Evolutionary conservation across 1,139 yeast genomes (phyloP).

Genomic region (Fermentozyma sake): DNA sequence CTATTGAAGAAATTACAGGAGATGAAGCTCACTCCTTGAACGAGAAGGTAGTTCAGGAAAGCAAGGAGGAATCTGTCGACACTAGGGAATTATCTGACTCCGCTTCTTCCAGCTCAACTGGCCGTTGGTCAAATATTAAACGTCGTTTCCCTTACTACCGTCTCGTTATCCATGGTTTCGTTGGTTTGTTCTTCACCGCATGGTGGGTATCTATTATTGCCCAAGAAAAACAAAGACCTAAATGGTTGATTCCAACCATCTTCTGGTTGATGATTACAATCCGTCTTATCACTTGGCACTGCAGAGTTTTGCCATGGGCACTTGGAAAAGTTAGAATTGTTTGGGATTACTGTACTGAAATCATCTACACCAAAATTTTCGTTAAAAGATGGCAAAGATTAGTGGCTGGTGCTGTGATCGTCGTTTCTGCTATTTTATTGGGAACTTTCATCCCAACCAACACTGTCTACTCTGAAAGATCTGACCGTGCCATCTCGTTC

Average conservation of each 20-base stretch:
- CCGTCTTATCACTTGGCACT: conserved; percentile 52
- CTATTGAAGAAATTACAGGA: too few species aligned
- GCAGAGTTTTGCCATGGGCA: conserved; percentile 34
- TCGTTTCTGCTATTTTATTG: conserved; percentile 45
- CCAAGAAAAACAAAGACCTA: conserved; percentile 48
- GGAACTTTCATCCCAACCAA: conserved; percentile 57
- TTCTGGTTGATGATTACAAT: conserved; percentile 52
- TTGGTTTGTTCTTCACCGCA: conserved; percentile 51
- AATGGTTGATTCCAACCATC: conserved; percentile 64
- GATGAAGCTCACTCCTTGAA: conserved; percentile 1
- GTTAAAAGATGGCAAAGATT: conserved; percentile 36
- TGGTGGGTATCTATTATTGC: conserved; percentile 64
- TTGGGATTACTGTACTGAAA: conserved; percentile 41
- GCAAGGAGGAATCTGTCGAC: conserved; percentile 2
- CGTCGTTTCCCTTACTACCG: conserved; percentile 11
- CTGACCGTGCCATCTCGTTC: conserved; percentile 58
- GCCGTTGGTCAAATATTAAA: conserved; percentile 6
- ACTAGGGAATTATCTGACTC: conserved; percentile 3
- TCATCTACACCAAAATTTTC: conserved; percentile 33
- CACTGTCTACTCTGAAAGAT: conserved; percentile 42
- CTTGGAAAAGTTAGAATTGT: conserved; percentile 21
- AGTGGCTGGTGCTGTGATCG: conserved; percentile 41
- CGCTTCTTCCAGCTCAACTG: conserved; percentile 2
- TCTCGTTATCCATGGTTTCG: conserved; percentile 25
- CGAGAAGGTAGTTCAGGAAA: conserved; percentile 3